Conservation (phyloP, 2,329 filamentous ascomycete species). For the Sporothrix brunneoviolacea region DNA sequence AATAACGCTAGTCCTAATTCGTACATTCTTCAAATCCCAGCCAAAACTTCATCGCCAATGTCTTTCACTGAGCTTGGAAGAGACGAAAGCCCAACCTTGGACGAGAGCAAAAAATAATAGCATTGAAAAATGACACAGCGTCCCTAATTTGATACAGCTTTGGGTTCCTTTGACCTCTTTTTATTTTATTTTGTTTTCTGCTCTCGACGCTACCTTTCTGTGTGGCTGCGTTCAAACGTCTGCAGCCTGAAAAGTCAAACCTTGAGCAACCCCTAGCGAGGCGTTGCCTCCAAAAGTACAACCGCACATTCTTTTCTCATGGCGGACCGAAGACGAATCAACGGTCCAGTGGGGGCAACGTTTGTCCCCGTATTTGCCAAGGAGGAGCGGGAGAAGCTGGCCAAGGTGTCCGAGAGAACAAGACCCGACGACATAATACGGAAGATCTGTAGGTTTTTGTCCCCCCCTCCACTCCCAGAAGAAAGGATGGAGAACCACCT, state of each 20-base stretch:
- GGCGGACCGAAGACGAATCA: conserved; percentile 83
- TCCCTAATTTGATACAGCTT: too few species aligned
- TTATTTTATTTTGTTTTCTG: too few species aligned
- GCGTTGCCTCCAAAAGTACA: background rate
- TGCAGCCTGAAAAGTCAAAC: too few species aligned
- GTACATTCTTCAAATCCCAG: background rate
- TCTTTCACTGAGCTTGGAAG: background rate
- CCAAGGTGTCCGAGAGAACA: conserved; percentile 39
- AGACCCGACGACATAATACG: conserved; percentile 66
- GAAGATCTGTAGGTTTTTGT: conserved; percentile 84
- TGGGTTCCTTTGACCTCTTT: too few species aligned
- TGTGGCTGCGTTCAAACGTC: too few species aligned
- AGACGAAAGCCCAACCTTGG: background rate
- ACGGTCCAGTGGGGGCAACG: conserved; percentile 76
- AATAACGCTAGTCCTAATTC: background rate
- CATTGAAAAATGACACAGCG: too few species aligned
- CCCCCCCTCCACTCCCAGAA: background rate
- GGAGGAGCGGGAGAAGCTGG: conserved; percentile 31
- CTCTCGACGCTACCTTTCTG: too few species aligned
- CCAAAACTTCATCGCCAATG: conserved; percentile 4
- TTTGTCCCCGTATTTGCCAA: conserved; percentile 57
- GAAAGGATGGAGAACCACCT: background rate
- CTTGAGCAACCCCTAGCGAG: background rate
- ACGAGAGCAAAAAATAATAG: background rate
- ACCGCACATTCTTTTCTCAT: conserved; percentile 34